Conservation (phyloP, 2,329 filamentous ascomycete species). For the Fusarium goolgardi region DNA sequence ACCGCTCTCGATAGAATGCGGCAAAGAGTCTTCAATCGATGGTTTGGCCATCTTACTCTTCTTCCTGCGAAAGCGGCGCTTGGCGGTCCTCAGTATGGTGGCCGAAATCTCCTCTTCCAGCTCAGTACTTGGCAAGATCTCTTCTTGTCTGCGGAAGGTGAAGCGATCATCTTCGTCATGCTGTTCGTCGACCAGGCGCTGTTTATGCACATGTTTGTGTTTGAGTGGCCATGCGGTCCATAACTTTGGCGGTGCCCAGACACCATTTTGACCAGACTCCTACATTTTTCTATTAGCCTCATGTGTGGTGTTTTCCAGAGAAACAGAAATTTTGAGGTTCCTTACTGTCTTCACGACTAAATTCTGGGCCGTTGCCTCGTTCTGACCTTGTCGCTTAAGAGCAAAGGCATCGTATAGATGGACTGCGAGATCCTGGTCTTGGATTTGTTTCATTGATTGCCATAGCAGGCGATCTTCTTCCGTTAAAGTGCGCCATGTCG, state of each 20-base stretch:
- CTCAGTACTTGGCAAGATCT: constrained; percentile 65
- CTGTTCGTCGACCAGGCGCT: constrained; percentile 61
- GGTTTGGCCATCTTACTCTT: constrained; percentile 33
- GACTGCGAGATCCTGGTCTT: constrained; percentile 74
- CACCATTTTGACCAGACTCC: constrained; percentile 47
- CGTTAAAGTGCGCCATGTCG: constrained; percentile 75
- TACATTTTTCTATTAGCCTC: constrained; percentile 25
- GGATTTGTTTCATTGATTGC: constrained; percentile 70
- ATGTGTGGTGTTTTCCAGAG: background rate
- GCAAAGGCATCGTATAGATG: constrained; percentile 85
- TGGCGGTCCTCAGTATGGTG: constrained; percentile 73
- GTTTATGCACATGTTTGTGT: constrained; percentile 68
- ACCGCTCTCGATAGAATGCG: constrained; percentile 14
- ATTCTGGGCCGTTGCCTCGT: constrained; percentile 45
- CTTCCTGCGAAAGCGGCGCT: constrained; percentile 66
- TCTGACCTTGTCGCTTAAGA: constrained; percentile 62
- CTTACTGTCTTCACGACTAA: constrained; percentile 49
- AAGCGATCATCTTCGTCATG: constrained; percentile 62
- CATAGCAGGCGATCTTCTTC: constrained; percentile 71
- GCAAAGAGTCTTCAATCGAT: constrained; percentile 40
- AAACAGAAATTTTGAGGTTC: no score
- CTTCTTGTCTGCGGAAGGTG: constrained; percentile 60
- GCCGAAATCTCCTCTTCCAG: constrained; percentile 79
- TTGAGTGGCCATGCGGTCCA: constrained; percentile 92
- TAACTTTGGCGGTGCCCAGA: constrained; percentile 65